Evolutionary conservation across 2,329 filamentous ascomycete species (phyloP), one percentile per base, ranked within the genome.

Genomic region (Penicillium sp.): DNA sequence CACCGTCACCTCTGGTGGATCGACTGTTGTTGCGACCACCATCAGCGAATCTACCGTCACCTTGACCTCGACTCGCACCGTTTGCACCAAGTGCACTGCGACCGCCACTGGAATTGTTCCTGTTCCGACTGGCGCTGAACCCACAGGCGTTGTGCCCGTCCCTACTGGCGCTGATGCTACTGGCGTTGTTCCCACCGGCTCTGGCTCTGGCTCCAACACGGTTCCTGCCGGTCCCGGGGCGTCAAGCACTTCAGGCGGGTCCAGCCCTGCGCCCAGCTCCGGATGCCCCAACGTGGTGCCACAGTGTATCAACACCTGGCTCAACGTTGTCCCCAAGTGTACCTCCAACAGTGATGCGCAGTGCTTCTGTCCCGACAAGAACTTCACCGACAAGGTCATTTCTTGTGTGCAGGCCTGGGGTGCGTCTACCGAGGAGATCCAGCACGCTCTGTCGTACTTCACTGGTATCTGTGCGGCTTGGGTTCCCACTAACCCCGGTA

Each of bases 251-350:
- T 62, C 63, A 29, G 62, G 63, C 29, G 58, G 52, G 27, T 48
- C 56, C 9, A 52, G 29, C 61, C 56, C 62, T 28, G 58, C 54
- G 53, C 62, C 58, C 33, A 55, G 63, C 3, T 65, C 66, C 26
- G 59, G 62, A 28, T 74, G 82, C 72, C 89, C 90, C 49, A 72
- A 76, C 26, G 80, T 90, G 41, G 84, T 96, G 43, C 90, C 91
- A 54, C 82, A 82, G 65, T 97, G 91, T 77, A 75, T 97, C 73
- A 93, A 91, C 80, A 94, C 90, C 62, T 96, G 89, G 88, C 73
- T 95, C 63, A 80, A 81, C 66, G 72, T 77, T 52, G 56, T 68
- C 9, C 80, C 86, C 43, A 75, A 80, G 65, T 97, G 91, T 81
- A 78, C 78, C 61, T 83, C 88, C 74, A 95, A 95, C 83, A 84